Base-by-base conservation (phyloP, 768 basidiomycete species). In the Hypsizygus marmoreus region DNA sequence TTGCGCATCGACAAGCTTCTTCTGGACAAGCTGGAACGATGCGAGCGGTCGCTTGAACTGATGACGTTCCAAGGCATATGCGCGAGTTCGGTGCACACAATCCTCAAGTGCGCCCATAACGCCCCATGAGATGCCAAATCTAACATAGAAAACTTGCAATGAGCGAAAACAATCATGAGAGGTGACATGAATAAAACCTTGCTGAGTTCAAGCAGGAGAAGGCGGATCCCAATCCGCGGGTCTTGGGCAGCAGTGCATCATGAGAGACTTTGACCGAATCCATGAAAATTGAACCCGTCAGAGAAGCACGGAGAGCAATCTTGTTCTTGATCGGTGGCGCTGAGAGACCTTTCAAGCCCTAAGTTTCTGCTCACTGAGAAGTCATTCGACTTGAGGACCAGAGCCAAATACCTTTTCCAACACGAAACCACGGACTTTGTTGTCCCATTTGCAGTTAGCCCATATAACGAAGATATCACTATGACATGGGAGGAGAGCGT, bases 1-100 rank as follows among this genome's bases (percentile, higher is more conserved):
- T 53, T 93, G 87, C 10, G 95, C 94, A 54, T 97, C 94, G 3
- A 88, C 93, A 12, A 98, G 77, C 68, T 98, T 98, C 81, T 95
- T 95, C 65, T 97, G 95, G 13, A 97, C 77, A n/a, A 98, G 84
- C 66, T 98, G 95, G 82, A 95, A 98, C 4, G 88, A 88, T 2
- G 91, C 95, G 3, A 97, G 74, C 0, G 94, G 93, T 28, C 87
- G 82, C 17, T 81, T 75, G 72, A 98, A 98, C 66, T 98, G 95
- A 36, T 85, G 79, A 12, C 95, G 80, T 61, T 97, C 91, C 25
- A 97, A 79, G 8, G 92, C 88, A 61, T 98, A 97, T 9, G 76
- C 75, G 16, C 89, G 81, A 1, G 94, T 81, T 30, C 80, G 80
- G 25, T 75, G 62, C 31, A 97, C 76, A 60, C 92, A 97, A 56